These are phyloP conservation scores for Cercophora scortea DNA, from an alignment of 495 filamentous ascomycete species.

Conservation along the genomic window DNA sequence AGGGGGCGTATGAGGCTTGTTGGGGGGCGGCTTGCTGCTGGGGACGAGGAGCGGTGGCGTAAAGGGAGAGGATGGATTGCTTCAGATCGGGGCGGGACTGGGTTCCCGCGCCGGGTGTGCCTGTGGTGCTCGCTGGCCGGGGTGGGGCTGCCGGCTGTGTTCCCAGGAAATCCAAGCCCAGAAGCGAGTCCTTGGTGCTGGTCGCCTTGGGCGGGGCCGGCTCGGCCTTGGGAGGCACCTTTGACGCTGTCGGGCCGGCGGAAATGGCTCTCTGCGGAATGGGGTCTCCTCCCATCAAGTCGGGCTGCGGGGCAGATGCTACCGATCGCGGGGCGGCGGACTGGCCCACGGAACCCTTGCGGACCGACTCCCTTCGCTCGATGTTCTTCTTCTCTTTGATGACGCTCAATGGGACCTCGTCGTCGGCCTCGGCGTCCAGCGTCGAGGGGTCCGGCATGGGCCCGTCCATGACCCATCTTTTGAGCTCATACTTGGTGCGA, in stretches of 20 bases:
- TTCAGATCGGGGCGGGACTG: constrained; percentile 90
- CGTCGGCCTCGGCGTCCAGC: constrained; percentile 75
- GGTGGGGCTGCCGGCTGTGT: constrained; percentile 54
- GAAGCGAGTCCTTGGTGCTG: constrained; percentile 70
- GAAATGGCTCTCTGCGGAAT: constrained; percentile 45
- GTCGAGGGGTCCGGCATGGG: constrained; percentile 83
- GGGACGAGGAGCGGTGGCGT: constrained; percentile 71
- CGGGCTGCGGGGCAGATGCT: constrained; percentile 30
- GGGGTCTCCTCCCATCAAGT: constrained; percentile 44
- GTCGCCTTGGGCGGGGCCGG: constrained; percentile 50
- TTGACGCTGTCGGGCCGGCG: constrained; percentile 56
- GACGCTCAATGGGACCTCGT: constrained; percentile 60
- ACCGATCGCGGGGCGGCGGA: constrained; percentile 17
- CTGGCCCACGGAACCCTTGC: constrained; percentile 33
- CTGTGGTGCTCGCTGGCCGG: constrained; percentile 64
- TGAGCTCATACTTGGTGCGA: constrained; percentile 95
- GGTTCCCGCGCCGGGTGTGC: constrained; percentile 45
- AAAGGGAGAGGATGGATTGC: constrained; percentile 92
- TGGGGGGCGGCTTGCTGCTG: constrained; percentile 48
- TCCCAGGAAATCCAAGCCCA: constrained; percentile 92
- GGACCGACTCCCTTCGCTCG: constrained; percentile 38
- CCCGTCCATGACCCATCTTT: constrained; percentile 98
- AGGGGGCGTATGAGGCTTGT: constrained; percentile 37
- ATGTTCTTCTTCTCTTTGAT: constrained; percentile 51
- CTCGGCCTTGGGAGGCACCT: constrained; percentile 57